Conservation (phyloP, 495 filamentous ascomycete genomes). For the Peziza echinospora region DNA sequence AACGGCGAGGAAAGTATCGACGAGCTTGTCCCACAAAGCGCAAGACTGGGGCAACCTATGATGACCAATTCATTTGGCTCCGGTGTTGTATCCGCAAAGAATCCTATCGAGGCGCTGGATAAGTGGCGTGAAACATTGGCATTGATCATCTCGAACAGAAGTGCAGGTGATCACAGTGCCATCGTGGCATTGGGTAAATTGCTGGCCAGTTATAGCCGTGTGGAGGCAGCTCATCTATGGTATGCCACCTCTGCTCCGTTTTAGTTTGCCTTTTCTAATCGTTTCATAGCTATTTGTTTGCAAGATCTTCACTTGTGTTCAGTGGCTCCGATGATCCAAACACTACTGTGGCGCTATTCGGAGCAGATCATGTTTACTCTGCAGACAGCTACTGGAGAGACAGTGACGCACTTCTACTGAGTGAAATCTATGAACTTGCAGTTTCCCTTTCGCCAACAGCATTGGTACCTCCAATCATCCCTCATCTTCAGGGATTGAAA, state of each 20-base stretch:
- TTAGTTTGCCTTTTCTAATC: not conserved
- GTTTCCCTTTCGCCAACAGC: slow-evolving; percentile 21
- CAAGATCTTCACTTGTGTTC: slow-evolving; percentile 37
- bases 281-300: slow-evolving; percentile 30
- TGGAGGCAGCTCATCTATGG: slow-evolving; percentile 83
- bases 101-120: slow-evolving; percentile 64
- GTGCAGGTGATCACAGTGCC: slow-evolving; percentile 49
- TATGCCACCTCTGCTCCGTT: slow-evolving; percentile 29
- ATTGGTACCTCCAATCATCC: slow-evolving; percentile 22
- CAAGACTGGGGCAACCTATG: slow-evolving; percentile 77
- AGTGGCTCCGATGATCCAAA: slow-evolving; percentile 68
- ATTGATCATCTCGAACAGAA: slow-evolving; percentile 70
- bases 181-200: slow-evolving; percentile 63
- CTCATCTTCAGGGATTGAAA: slow-evolving; percentile 78
- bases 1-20: slow-evolving; percentile 90
- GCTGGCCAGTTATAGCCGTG: slow-evolving; percentile 65
- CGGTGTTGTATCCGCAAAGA: slow-evolving; percentile 41
- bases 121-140: slow-evolving; percentile 84
- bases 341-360: slow-evolving; percentile 59
- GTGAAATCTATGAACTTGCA: slow-evolving; percentile 80
- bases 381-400: slow-evolving; percentile 48
- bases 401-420: slow-evolving; percentile 65
- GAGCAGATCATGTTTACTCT: slow-evolving; percentile 50
- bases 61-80: slow-evolving; percentile 11
- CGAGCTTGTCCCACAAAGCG: slow-evolving; percentile 86